Conservation (phyloP, 116 monocot species). For the Cymodocea nodosa region DNA sequence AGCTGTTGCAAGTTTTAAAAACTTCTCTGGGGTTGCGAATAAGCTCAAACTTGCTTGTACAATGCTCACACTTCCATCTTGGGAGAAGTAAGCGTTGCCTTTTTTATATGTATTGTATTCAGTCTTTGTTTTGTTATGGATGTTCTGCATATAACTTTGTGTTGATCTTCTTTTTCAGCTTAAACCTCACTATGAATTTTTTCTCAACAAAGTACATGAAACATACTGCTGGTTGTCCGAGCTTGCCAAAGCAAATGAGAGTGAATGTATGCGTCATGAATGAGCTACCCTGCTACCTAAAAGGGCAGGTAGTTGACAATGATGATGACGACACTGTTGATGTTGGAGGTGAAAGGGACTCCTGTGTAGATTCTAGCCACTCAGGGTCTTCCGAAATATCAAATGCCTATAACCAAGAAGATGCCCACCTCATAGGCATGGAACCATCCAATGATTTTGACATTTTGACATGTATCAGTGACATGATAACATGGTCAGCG, state of each 20-base stretch:
- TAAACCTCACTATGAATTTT: slow-evolving; percentile 78
- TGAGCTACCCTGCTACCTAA: slow-evolving; percentile 70
- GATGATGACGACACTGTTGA: slow-evolving; percentile 15
- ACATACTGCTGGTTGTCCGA: slow-evolving; percentile 42
- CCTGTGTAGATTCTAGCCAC: background rate
- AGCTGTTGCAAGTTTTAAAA: slow-evolving; percentile 74
- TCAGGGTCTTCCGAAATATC: background rate
- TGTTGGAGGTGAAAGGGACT: slow-evolving; percentile 9
- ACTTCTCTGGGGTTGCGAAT: slow-evolving; percentile 59
- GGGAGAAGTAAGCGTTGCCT: slow-evolving; percentile 53
- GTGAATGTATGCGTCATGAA: slow-evolving; percentile 46
- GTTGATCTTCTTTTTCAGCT: slow-evolving; percentile 27
- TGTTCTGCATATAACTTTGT: background rate
- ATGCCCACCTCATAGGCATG: background rate
- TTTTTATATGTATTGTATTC: background rate
- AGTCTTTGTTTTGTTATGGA: background rate
- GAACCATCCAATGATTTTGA: slow-evolving; percentile 4
- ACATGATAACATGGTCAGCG: background rate
- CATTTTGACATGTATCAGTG: background rate
- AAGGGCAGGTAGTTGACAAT: slow-evolving; percentile 15
- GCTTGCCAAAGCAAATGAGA: slow-evolving; percentile 68
- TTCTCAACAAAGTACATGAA: slow-evolving; percentile 79
- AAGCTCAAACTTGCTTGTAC: slow-evolving; percentile 86
- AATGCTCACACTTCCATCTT: slow-evolving; percentile 80
- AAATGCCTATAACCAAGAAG: background rate